Base-by-base conservation (phyloP, 176 grass and related monocot genomes). In the Melocanna baccifera region DNA sequence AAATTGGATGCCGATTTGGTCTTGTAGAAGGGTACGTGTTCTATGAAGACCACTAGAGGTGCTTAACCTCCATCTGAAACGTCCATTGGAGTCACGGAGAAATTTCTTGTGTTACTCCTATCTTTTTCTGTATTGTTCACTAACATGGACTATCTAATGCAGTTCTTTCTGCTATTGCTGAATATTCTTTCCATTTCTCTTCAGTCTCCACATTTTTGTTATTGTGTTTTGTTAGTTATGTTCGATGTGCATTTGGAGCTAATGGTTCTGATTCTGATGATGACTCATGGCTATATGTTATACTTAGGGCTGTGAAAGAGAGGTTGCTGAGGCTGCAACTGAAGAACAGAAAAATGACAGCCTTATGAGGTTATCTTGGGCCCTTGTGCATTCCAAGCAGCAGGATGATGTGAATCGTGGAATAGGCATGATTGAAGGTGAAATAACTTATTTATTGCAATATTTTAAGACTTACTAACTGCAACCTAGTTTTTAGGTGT, bases 361-460 rank as follows among this genome's bases (percentile, higher is more conserved):
- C 45, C 69, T 98, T 45, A 98, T 98, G 96, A 98, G 96, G 87
- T 83, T 95, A 30, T 98, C 96, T 19, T 95, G 96, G 96, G 93
- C 96, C 53, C 96, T 98, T 63, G 96, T 98, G 51, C 96, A 98
- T 71, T 98, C 96, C 40, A 93, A 68, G 86, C 80, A 93, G 7
- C 73, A 84, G 7, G 93, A 92, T 45, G 93, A 98, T 86, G 91
- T 98, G 68, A 98, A 95, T 63, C 96, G 96, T 69, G 96, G 96
- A 74, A 92, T 98, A 23, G 91, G 75, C 91, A 98, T 98, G 96
- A 72, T 98, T 84, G 89, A 98, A 93, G 96, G 96, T 98, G 25
- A 59, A 45, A n/a, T 40, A 42, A 68, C 69, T 64, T 59, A 9
- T 59, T 29, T 67, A 4, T 66, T 69, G 34, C 52, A 37, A 40